Evolutionary conservation across 805 yeast genomes (phyloP).

Genomic region (Pichia heedii): DNA sequence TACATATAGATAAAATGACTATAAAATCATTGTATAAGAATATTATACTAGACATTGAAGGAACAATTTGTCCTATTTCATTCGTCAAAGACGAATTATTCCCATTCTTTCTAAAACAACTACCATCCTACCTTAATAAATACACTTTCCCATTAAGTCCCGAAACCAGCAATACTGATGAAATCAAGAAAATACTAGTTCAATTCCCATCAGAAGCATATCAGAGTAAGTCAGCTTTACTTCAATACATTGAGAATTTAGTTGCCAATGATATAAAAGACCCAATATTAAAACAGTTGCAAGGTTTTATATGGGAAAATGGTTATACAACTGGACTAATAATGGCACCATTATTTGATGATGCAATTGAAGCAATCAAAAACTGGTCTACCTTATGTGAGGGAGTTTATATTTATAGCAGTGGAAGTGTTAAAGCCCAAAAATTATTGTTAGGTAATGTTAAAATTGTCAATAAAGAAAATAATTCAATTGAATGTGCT

Average conservation of each 20-base stretch:
- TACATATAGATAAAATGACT: too few species aligned
- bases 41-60: slow-evolving; percentile 72
- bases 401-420: slow-evolving; percentile 67
- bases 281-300: slow-evolving; percentile 64
- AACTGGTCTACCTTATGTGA: slow-evolving; percentile 27
- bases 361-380: slow-evolving; percentile 53
- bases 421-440: slow-evolving; percentile 86
- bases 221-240: slow-evolving; percentile 26
- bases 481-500: slow-evolving; percentile 17
- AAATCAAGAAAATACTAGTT: slow-evolving; percentile 26
- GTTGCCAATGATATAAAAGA: slow-evolving; percentile 69
- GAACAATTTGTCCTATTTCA: slow-evolving; percentile 86
- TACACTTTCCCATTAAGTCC: slow-evolving; percentile 28
- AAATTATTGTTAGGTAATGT: slow-evolving; percentile 66
- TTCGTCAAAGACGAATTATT: slow-evolving; percentile 73
- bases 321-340: slow-evolving; percentile 77
- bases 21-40: slow-evolving; percentile 8
- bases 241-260: slow-evolving; percentile 43
- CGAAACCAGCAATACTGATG: slow-evolving; percentile 6
- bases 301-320: slow-evolving; percentile 72
- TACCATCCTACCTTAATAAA: slow-evolving; percentile 33
- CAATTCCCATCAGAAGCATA: slow-evolving; percentile 37
- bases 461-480: slow-evolving; percentile 19
- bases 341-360: slow-evolving; percentile 66
- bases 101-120: slow-evolving; percentile 58